Evolutionary conservation across 1,139 yeast species (phyloP), one percentile per base, ranked within the genome.

Genomic region (Yamadazyma jaroonii): DNA sequence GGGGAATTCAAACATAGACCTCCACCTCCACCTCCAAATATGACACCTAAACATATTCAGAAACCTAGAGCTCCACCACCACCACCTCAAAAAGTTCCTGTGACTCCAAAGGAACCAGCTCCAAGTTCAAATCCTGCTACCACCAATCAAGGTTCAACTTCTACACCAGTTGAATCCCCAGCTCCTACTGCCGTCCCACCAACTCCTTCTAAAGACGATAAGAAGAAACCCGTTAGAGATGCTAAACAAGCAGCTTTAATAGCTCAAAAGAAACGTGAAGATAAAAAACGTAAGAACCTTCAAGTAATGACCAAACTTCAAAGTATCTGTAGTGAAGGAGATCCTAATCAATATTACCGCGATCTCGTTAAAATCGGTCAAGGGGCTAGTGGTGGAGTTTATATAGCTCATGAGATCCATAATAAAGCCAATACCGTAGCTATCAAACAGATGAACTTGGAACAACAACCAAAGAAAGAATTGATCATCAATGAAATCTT

Each of bases 371-470:
- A 92, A 65, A 84, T 92, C 54, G 98, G 98, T 5, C 97, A 92
- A 64, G 98, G 98, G 54, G 98, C 98, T 0, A 83, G 95, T 28
- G 98, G 98, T 41, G 97, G 97, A 37, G 98, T 92, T 34, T 92
- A 83, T 57, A 87, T 95, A 28, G 97, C 97, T 0, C 81, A 83
- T 53, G 89, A 84, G 50, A 52, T 49, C 8, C 62, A 62, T 22
- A 76, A 77, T 14, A 72, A 76, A 9, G 72, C 78, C 39, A 68
- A 69, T 28, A 72, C 84, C 32, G 98, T 92, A 32, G 98, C 98
- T 2, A 87, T 92, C 49, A 92, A 92, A 61, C 96, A 90, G 65
- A 92, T 92, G 90, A 92, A 89, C 52, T 65, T 92, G 44, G 88
- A 86, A 48, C 84, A 81, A 49, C 98, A 92, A 62, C 98, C 97